Percentiles rank a stretch among this genome's conserved stretches.
Evolutionary conservation across 768 basidiomycete species (phyloP).

Genomic region (Boletus rex-veris): DNA sequence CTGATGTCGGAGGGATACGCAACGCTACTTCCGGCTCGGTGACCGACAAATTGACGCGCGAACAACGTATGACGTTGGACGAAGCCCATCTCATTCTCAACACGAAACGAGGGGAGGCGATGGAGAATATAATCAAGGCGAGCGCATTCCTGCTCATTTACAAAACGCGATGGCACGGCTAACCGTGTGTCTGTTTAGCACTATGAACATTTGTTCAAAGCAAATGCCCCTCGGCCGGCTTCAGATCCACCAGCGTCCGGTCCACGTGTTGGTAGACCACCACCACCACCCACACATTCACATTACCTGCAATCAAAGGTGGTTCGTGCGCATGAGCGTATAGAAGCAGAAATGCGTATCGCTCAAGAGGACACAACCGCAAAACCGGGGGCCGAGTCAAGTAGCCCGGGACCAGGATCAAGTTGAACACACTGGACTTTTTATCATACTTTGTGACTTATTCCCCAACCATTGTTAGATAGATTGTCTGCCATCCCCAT

Average conservation of each 20-base stretch:
- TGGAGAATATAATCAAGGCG: conserved; percentile 75
- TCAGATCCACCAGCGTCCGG: conserved; percentile 43
- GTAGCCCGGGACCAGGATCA: conserved; percentile 17
- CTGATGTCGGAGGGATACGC: conserved; percentile 70
- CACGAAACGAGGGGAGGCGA: conserved; percentile 64
- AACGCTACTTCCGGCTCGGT: conserved; percentile 70
- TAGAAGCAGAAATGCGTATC: conserved; percentile 75
- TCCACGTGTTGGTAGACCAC: conserved; percentile 39
- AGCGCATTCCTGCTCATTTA: conserved; percentile 13
- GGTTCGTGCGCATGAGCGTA: conserved; percentile 88
- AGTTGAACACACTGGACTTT: conserved; percentile 15
- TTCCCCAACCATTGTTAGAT: conserved; percentile 21
- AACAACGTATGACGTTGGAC: conserved; percentile 90
- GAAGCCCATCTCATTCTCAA: conserved; percentile 95
- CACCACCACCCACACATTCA: conserved; percentile 53
- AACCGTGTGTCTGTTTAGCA: conserved; percentile 46
- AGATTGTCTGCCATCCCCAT: conserved; percentile 24
- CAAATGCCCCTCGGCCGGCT: conserved; percentile 70
- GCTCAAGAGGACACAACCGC: conserved; percentile 22
- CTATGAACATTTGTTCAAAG: conserved; percentile 91
- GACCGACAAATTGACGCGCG: conserved; percentile 78
- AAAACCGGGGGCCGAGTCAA: conserved; percentile 20
- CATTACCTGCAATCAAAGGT: conserved; percentile 98
- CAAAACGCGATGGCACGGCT: not conserved
- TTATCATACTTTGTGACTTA: conserved; percentile 11